Percentiles rank a stretch among this genome's conserved stretches.
Conservation (phyloP, 257 asterid species). For the Solanum pennellii region DNA sequence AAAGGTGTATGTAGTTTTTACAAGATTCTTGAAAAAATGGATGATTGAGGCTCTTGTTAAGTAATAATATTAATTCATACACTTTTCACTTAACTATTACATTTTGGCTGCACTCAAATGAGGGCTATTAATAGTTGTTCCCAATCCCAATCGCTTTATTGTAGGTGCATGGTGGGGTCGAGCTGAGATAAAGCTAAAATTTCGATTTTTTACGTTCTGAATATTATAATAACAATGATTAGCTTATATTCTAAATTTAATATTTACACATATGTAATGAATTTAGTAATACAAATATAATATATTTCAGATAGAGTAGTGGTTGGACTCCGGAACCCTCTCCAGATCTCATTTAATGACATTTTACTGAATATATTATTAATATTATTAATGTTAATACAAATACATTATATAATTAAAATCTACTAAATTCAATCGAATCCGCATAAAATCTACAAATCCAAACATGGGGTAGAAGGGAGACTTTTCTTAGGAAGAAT, state of each 20-base stretch:
- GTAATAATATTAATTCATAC: not conserved
- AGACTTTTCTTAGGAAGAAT: not conserved
- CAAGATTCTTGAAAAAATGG: not conserved
- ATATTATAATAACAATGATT: too few relatives aligned
- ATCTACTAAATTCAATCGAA: not conserved
- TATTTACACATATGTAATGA: too few relatives aligned
- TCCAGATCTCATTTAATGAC: rapidly evolving
- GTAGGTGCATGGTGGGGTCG: not conserved
- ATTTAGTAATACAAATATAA: too few relatives aligned
- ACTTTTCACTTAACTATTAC: not conserved
- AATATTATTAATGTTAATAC: too few relatives aligned
- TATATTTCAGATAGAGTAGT: rapidly evolving
- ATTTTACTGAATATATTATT: too few relatives aligned
- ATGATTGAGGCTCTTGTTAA: not conserved
- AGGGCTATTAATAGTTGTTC: not conserved
- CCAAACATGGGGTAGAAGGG: not conserved
- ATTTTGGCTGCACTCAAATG: not conserved
- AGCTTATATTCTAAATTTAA: too few relatives aligned
- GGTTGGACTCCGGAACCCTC: too few relatives aligned
- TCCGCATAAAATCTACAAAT: rapidly evolving
- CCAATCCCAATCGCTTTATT: not conserved
- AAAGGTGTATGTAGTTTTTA: not conserved
- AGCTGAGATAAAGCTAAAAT: not conserved
- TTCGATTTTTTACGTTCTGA: rapidly evolving
- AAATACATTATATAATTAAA: too few relatives aligned